Evolutionary conservation across 1,284 basidiomycete species (phyloP).

Genomic region (Cutaneotrichosporon sp.): DNA sequence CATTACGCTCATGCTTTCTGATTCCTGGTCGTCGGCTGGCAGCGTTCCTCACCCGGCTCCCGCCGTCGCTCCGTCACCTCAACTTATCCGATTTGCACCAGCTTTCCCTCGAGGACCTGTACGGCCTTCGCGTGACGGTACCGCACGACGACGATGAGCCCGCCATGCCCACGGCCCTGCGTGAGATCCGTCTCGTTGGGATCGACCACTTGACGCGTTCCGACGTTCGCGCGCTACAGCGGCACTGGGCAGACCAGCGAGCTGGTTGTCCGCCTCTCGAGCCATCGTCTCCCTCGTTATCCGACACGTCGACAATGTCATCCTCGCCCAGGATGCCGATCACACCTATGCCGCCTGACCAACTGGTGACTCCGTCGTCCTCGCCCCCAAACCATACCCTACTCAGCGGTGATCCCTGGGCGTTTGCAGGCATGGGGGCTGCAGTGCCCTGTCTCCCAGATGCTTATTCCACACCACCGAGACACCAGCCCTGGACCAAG

Average conservation of each 20-base stretch:
- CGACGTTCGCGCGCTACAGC: slow-evolving; percentile 31
- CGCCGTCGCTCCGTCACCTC: slow-evolving; percentile 18
- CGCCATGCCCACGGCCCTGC: slow-evolving; percentile 17
- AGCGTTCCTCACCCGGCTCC: slow-evolving; percentile 23
- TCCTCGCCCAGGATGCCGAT: not conserved
- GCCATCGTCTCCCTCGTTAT: not conserved
- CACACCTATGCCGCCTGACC: not conserved
- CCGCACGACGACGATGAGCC: not conserved
- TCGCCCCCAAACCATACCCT: too few relatives aligned
- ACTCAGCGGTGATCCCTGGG: too few relatives aligned
- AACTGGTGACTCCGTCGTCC: not conserved
- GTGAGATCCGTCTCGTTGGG: slow-evolving; percentile 32
- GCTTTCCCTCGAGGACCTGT: slow-evolving; percentile 21
- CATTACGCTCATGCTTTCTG: slow-evolving; percentile 24
- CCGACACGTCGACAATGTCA: too few relatives aligned
- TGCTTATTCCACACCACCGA: not conserved
- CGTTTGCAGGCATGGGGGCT: too few relatives aligned
- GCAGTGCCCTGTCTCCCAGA: not conserved
- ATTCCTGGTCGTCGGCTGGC: slow-evolving; percentile 13
- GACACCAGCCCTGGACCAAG: not conserved
- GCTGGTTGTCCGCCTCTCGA: not conserved
- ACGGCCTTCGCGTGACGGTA: slow-evolving; percentile 19
- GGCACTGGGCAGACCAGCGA: slow-evolving; percentile 32
- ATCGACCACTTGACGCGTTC: slow-evolving; percentile 38
- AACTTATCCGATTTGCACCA: slow-evolving; percentile 30